Base-by-base conservation (phyloP, 345 rosid genomes). In the Euphorbia tirucalli region DNA sequence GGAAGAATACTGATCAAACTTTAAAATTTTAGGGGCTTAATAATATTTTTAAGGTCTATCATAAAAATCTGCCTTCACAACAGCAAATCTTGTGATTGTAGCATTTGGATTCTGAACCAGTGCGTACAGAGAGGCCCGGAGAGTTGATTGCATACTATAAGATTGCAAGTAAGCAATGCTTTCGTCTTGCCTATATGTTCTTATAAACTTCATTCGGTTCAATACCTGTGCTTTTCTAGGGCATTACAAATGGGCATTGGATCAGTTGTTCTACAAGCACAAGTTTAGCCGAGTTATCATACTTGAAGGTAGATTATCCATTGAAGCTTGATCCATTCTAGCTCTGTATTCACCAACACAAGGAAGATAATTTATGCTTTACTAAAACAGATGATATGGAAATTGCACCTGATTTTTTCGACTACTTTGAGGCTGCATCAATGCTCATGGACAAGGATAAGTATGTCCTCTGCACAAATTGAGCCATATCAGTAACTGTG, bases 231-330 rank as follows among this genome's bases (percentile, higher is more conserved):
- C 72, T 66, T 68, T 39, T 77, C 61, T 50, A 89, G 95, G 96
- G 73, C 98, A 95, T 85, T 93, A 93, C 83, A 93, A 88, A 77
- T 95, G 99, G 99, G 98, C 97, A 60, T 71, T 95, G 88, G 98
- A 90, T 80, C 74, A 90, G 73, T 73, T 95, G 82, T 95, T 95
- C 87, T 85, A 87, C 86, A 79, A 85, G 80, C 93, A 87, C 78
- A 95, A 90, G 58, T 90, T 96, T 73, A 83, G 74, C 79, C 83
- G 85, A 69, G 96, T 88, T 70, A 89, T 96, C 82, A 93, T 88
- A 83, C 93, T 91, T 78, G 98, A 93, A 91, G 99, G 99, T 93
- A 81, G 57, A 61, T 14, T 72, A 41, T 46, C 61, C 31, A 7
- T 52, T 15, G 37, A 68, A 21, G 22, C 50, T 32, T 66, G 19